Evolutionary conservation across 768 basidiomycete species (phyloP), one percentile per base, ranked within the genome.

Genomic region (Rhizopogon roseolus): DNA sequence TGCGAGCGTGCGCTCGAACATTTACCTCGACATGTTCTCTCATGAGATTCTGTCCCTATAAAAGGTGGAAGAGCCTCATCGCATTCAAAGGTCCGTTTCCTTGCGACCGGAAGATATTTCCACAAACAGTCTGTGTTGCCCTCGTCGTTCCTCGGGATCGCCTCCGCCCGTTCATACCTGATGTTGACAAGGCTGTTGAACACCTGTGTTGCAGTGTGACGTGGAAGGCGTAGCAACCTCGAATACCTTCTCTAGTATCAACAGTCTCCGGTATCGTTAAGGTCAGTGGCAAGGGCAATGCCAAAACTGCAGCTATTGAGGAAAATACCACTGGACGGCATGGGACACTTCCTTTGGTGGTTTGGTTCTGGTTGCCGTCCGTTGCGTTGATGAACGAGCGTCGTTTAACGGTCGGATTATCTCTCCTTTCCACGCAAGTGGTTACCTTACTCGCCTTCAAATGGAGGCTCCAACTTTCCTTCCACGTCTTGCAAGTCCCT

Each of bases 91-190:
- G 0, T 42, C 56, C 14, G 50, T 59, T 3, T 48, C 66, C 16
- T 75, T 78, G 41, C 34, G 66, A 64, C 27, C 68, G 67, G 68
- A 51, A 54, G 4, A 49, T 39, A 13, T 57, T 73, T 22, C 72
- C 74, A 2, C 54, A 62, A 1, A 58, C 64, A 1, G 64, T 73
- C 9, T 66, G 67, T 5, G 48, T 76, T 39, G 57, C 66, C 22
- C 61, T 75, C 14, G 59, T 61, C 11, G 55, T 75, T 16, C 73
- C 74, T 8, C 61, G 68, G 14, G 54, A 51, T 49, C 63, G 55
- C 45, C 56, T 70, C 8, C 46, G 27, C 14, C 38, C 54, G 25
- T 50, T 71, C 44, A 64, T 64, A 50, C 17, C 56, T 7, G 53
- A 60, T 0, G 60, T 74, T 41, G 58, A 64, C 10, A 51, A 16